Evolutionary conservation across 495 filamentous ascomycete species (phyloP).

Genomic region (Cercophora scortea): DNA sequence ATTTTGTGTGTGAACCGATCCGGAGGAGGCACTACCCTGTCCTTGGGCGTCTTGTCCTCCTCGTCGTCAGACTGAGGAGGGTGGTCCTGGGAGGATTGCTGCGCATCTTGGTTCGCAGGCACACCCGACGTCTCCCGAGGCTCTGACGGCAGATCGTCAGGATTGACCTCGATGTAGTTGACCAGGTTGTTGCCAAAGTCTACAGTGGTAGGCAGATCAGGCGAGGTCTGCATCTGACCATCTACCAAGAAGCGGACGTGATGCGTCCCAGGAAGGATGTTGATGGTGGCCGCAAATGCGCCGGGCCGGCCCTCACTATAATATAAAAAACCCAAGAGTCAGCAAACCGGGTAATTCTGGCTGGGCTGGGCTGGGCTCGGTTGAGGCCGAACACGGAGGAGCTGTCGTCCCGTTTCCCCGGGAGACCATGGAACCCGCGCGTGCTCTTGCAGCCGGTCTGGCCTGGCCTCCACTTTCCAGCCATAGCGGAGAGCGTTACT

Average conservation of each 20-base stretch:
- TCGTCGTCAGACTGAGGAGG: conserved; percentile 23
- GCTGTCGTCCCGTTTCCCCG: too few species aligned
- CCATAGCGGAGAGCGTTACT: conserved; percentile 22
- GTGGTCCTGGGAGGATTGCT: conserved; percentile 21
- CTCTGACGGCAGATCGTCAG: conserved; percentile 48
- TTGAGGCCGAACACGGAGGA: too few species aligned
- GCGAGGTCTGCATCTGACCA: conserved; percentile 80
- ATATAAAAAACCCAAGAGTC: not conserved
- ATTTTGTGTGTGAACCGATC: conserved; percentile 55
- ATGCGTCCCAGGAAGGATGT: conserved; percentile 85
- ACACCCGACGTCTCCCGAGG: conserved; percentile 5
- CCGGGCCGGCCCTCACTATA: conserved; percentile 44
- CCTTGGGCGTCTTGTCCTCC: conserved; percentile 30
- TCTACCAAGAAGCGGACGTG: conserved; percentile 96
- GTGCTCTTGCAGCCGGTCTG: too few species aligned
- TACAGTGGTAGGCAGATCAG: conserved; percentile 83
- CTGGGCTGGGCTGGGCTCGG: too few species aligned
- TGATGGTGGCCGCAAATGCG: conserved; percentile 64
- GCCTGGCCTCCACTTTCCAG: too few species aligned
- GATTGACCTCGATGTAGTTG: conserved; percentile 91
- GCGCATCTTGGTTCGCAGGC: conserved; percentile 15
- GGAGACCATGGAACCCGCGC: too few species aligned
- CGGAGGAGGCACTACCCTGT: conserved; percentile 33
- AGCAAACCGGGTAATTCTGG: too few species aligned
- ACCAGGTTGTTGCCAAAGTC: conserved; percentile 95